Percentiles rank a stretch among this genome's conserved stretches.
phyloP scores from a whole-genome alignment of 139 green algal genomes.

The Micractinium sp. region DNA sequence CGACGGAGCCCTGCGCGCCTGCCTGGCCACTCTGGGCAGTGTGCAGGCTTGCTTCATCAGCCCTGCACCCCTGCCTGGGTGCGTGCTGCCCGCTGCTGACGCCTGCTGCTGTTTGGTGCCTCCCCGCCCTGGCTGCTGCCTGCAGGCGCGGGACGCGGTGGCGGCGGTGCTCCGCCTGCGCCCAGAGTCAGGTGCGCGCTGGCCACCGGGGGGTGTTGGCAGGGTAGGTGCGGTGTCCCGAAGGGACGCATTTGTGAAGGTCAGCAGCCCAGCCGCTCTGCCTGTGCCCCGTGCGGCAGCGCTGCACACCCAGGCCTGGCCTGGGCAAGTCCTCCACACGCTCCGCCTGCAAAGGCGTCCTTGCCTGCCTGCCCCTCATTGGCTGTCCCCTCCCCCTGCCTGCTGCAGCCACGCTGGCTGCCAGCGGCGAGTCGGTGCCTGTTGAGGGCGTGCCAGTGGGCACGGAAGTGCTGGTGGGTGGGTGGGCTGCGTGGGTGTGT shows the following conservation, averaged over 20 bases:
- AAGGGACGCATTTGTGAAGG: no score
- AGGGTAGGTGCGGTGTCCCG: background rate
- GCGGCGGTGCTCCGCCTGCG: conserved; percentile 40
- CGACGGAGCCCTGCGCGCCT: no score
- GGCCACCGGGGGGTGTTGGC: background rate
- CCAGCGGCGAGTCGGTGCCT: conserved; percentile 34
- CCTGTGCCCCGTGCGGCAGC: background rate
- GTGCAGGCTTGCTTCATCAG: background rate
- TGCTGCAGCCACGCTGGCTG: conserved; percentile 32
- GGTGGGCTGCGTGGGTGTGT: no score
- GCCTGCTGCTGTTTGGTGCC: background rate
- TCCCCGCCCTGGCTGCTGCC: background rate
- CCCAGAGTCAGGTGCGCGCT: conserved; percentile 23
- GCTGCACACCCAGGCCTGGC: no score
- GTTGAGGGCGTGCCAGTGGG: conserved; percentile 19
- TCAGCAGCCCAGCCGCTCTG: background rate
- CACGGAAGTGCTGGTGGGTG: conserved; percentile 56
- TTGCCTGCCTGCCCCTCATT: background rate
- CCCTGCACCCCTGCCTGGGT: no score
- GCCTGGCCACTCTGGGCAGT: background rate
- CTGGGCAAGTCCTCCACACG: no score
- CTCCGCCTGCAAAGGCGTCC: background rate
- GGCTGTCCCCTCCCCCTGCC: background rate
- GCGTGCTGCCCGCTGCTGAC: no score
- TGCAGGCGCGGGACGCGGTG: conserved; percentile 40